Evolutionary conservation across 192 early-diverging fungal species (phyloP).

Genomic region (Podila epicladia): DNA sequence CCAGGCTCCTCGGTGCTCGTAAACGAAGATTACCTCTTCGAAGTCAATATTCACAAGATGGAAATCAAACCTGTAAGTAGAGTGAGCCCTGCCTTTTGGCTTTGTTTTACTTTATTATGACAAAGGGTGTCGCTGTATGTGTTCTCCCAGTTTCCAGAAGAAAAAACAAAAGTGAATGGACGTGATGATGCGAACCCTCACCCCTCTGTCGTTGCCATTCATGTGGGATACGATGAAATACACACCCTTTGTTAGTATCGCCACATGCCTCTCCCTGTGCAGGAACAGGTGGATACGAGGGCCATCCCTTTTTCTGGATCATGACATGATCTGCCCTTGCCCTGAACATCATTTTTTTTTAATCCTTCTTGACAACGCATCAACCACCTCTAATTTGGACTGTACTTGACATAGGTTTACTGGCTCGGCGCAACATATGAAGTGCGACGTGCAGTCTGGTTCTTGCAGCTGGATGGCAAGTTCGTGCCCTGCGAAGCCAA

Average conservation of each 20-base stretch:
- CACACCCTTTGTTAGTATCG: too few species aligned
- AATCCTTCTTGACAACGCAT: neutral
- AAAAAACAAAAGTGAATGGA: too few species aligned
- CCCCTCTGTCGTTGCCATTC: too few species aligned
- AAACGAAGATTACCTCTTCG: conserved; percentile 83
- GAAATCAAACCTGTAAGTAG: conserved; percentile 64
- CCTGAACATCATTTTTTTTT: too few species aligned
- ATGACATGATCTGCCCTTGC: too few species aligned
- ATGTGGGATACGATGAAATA: too few species aligned
- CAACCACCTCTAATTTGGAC: too few species aligned
- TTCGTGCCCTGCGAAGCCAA: conserved; percentile 87
- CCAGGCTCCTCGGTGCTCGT: conserved; percentile 63
- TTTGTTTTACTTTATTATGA: neutral
- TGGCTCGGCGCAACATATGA: conserved; percentile 88
- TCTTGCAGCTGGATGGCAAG: conserved; percentile 71
- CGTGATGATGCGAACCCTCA: too few species aligned
- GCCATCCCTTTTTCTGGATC: too few species aligned
- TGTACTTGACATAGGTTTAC: conserved; percentile 62
- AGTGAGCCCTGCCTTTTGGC: neutral
- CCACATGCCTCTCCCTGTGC: too few species aligned
- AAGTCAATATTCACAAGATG: conserved; percentile 76
- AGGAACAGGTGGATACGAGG: too few species aligned
- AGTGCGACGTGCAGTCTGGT: conserved; percentile 87
- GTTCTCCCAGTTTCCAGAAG: too few species aligned
- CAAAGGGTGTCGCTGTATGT: neutral